Evolutionary conservation across 768 basidiomycete species (phyloP).

Genomic region (Clitopilus passeckerianus): DNA sequence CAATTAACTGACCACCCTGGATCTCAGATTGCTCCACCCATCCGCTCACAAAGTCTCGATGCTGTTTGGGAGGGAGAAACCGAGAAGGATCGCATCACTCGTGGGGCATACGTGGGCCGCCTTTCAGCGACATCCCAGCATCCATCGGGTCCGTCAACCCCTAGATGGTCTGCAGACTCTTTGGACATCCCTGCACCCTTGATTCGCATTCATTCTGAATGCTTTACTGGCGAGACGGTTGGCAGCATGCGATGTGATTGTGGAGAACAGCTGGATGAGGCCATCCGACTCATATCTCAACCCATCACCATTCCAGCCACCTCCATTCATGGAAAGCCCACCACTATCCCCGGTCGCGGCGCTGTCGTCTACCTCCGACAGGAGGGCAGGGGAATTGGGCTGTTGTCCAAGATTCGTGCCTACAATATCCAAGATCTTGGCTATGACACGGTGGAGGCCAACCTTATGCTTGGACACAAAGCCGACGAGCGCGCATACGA

Average conservation of each 20-base stretch:
- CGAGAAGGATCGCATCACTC: conserved; percentile 86
- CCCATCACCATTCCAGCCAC: conserved; percentile 47
- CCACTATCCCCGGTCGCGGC: conserved; percentile 75
- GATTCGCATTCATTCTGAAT: conserved; percentile 96
- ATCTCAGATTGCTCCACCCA: conserved; percentile 44
- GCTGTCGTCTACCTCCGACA: conserved; percentile 94
- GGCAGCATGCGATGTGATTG: conserved; percentile 99
- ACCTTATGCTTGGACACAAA: conserved; percentile 89
- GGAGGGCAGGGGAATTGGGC: conserved; percentile 95
- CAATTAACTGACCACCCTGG: conserved; percentile 57
- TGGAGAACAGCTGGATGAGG: conserved; percentile 97
- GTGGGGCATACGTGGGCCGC: conserved; percentile 91
- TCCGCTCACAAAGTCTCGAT: conserved; percentile 80
- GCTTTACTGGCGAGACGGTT: conserved; percentile 97
- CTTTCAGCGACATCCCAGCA: conserved; percentile 53
- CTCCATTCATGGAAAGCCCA: conserved; percentile 21
- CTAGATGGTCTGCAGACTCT: conserved; percentile 9
- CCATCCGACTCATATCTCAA: conserved; percentile 83
- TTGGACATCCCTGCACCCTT: conserved; percentile 64
- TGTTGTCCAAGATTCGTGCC: conserved; percentile 92
- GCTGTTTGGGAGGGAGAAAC: conserved; percentile 85
- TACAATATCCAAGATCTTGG: conserved; percentile 98
- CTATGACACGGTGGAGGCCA: conserved; percentile 98
- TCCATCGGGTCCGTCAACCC: conserved; percentile 31
- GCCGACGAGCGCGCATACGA: conserved; percentile 95